A percentile compares a stretch with the other conserved stretches of the same genome.
phyloP scores from a whole-genome alignment of 441 rosid species.

The Gossypium davidsonii region DNA sequence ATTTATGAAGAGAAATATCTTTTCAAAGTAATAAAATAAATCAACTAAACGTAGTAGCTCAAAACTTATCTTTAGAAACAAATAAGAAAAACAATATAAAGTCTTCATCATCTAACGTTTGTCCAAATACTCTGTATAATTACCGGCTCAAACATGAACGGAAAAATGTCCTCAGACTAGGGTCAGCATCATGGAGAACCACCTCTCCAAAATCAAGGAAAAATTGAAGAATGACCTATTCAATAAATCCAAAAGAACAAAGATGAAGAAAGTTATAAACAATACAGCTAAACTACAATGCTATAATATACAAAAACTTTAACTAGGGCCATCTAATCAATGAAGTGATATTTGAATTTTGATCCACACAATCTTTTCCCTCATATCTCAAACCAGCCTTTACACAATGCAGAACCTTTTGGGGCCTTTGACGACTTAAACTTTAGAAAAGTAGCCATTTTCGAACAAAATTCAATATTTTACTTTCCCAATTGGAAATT shows the following conservation, averaged over 20 bases:
- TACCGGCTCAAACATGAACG: constrained; percentile 95
- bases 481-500: background rate
- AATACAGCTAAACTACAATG: background rate
- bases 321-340: background rate
- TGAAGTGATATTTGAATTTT: background rate
- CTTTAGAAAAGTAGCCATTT: background rate
- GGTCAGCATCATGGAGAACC: constrained; percentile 92
- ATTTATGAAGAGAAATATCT: background rate
- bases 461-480: background rate
- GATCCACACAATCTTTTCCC: background rate
- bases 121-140: constrained; percentile 8
- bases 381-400: background rate
- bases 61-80: background rate
- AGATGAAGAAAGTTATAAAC: background rate
- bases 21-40: background rate
- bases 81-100: background rate
- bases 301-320: background rate
- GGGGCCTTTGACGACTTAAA: background rate
- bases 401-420: background rate
- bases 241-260: background rate
- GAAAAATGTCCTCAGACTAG: constrained; percentile 66
- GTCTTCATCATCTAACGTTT: background rate
- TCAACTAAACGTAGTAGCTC: background rate
- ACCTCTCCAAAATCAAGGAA: constrained; percentile 87
- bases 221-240: constrained; percentile 79